Evolutionary conservation across 2,329 filamentous ascomycete species (phyloP).

Genomic region (Didymella sp.): DNA sequence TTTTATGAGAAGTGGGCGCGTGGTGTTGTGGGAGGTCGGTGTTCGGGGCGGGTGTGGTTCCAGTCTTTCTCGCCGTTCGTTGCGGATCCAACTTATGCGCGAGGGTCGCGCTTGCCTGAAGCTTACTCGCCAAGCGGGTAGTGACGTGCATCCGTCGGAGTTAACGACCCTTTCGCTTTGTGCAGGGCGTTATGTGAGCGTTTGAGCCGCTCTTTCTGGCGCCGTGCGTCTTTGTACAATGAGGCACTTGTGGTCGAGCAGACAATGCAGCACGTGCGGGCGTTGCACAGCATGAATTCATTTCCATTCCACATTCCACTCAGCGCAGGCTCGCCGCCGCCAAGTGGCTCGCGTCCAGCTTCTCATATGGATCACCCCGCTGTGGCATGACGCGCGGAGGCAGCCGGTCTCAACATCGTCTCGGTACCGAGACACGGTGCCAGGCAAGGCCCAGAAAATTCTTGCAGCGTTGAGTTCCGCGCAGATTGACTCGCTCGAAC

Average conservation of each 20-base stretch:
- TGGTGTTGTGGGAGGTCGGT: slow-evolving; percentile 20
- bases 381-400: slow-evolving; percentile 22
- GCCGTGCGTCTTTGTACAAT: slow-evolving; percentile 19
- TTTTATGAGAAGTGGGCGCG: slow-evolving; percentile 18
- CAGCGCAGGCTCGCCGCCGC: not conserved
- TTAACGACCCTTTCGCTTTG: slow-evolving; percentile 12
- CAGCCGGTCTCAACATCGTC: slow-evolving; percentile 26
- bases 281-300: slow-evolving; percentile 12
- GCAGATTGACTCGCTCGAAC: slow-evolving; percentile 16
- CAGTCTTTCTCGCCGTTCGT: slow-evolving; percentile 18
- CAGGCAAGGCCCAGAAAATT: slow-evolving; percentile 13
- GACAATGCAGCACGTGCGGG: slow-evolving; percentile 20
- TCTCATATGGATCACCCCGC: slow-evolving; percentile 25
- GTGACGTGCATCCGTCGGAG: slow-evolving; percentile 12
- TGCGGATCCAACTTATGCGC: slow-evolving; percentile 15
- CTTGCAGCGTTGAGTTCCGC: slow-evolving; percentile 18
- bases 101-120: slow-evolving; percentile 15
- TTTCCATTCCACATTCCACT: not conserved
- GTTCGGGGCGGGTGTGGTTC: slow-evolving; percentile 13
- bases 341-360: slow-evolving; percentile 21
- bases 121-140: slow-evolving; percentile 18
- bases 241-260: slow-evolving; percentile 17
- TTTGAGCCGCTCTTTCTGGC: slow-evolving; percentile 1
- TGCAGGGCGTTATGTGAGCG: slow-evolving; percentile 15
- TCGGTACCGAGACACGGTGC: slow-evolving; percentile 21